Evolutionary conservation across 2,329 filamentous ascomycete species (phyloP), one percentile per base, ranked within the genome.

Genomic region (Thelonectria rubi): DNA sequence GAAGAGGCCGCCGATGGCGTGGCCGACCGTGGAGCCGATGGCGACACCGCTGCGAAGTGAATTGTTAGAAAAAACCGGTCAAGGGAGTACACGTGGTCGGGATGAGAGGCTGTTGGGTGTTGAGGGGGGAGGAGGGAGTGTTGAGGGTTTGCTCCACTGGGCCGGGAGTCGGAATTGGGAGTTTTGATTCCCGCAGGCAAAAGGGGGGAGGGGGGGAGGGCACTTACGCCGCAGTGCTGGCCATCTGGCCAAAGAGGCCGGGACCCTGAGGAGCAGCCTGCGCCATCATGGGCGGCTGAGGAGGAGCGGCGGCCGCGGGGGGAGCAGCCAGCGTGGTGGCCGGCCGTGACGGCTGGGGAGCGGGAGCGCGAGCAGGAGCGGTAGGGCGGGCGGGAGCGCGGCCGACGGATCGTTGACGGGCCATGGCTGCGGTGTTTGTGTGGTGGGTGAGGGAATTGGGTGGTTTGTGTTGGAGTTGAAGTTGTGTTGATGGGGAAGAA

Each of bases 141-240:
- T n/a, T n/a, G n/a, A n/a, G n/a, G n/a, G 5, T 34, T 24, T 63
- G 47, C 51, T 68, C 60, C 55, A 48, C 56, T 40, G 14, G 21
- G 61, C 43, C 50, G 2, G n/a, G 39, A 34, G n/a, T 15, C 2
- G n/a, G n/a, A n/a, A n/a, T n/a, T n/a, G n/a, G n/a, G n/a, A n/a
- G n/a, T n/a, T n/a, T n/a, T n/a, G n/a, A n/a, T n/a, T n/a, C n/a
- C n/a, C n/a, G n/a, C n/a, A n/a, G n/a, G n/a, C n/a, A n/a, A n/a
- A n/a, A n/a, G n/a, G n/a, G n/a, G n/a, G n/a, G n/a, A n/a, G n/a
- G n/a, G n/a, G n/a, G n/a, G n/a, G n/a, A n/a, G n/a, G n/a, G n/a
- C n/a, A 89, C 93, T 83, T 90, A 98, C 94, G 95, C 95, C 78
- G 95, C 95, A 60, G 95, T 99, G 76, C 90, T 93, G 69, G 95